A percentile compares a stretch with the other conserved stretches of the same genome.
phyloP scores from a whole-genome alignment of 768 basidiomycete species.

The Lentinula aciculospora region DNA sequence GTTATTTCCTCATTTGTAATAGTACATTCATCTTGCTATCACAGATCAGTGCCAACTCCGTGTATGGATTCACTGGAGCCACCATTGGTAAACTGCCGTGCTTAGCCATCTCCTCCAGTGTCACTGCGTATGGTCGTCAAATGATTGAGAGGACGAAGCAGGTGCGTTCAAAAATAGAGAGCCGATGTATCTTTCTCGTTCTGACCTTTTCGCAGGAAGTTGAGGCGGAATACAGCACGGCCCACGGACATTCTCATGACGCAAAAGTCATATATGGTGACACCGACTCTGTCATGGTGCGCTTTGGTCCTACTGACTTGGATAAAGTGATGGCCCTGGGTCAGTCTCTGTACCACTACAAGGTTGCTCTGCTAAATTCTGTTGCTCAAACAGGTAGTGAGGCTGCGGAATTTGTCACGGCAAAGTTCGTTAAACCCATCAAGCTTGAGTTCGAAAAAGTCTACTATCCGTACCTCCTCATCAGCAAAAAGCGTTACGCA shows the following conservation, averaged over 20 bases:
- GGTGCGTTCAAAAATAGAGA: conserved; percentile 31
- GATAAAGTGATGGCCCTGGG: conserved; percentile 87
- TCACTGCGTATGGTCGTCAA: conserved; percentile 93
- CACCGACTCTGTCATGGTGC: conserved; percentile 99
- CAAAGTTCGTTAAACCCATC: conserved; percentile 91
- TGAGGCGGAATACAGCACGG: conserved; percentile 78
- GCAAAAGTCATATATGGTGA: conserved; percentile 98
- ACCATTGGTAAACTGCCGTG: conserved; percentile 97
- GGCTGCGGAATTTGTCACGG: conserved; percentile 87
- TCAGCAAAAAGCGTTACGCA: conserved; percentile 98
- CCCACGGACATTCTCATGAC: conserved; percentile 81
- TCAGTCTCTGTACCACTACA: conserved; percentile 24
- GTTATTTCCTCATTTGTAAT: neutral
- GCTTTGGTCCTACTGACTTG: conserved; percentile 88
- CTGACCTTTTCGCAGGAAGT: conserved; percentile 54
- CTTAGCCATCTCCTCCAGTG: conserved; percentile 91
- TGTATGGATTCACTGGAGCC: conserved; percentile 98
- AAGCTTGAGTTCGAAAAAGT: conserved; percentile 99
- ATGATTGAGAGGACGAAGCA: conserved; percentile 98
- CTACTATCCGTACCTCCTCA: conserved; percentile 96
- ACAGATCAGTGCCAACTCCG: conserved; percentile 97
- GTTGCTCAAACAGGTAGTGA: conserved; percentile 58
- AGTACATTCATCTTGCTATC: neutral
- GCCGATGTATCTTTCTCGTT: neutral
- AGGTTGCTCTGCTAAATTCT: neutral